Percentiles rank a stretch among this genome's conserved stretches.
These are phyloP conservation scores for Suillus sp. DNA, from an alignment of 768 basidiomycete species.

Conservation along the genomic window DNA sequence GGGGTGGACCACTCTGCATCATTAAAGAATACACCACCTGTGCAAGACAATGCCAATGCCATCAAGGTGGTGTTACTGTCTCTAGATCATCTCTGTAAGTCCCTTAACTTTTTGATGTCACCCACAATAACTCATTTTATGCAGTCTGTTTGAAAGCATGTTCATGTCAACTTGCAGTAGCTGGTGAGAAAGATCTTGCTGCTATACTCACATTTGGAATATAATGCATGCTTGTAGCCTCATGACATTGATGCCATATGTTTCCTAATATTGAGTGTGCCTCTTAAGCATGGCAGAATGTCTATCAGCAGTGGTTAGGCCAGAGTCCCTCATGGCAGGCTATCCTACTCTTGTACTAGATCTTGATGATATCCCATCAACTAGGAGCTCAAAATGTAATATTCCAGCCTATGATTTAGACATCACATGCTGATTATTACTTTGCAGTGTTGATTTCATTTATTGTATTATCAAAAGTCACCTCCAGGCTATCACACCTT, in stretches of 20 bases:
- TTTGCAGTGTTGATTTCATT: no score
- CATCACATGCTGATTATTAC: no score
- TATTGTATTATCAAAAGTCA: no score
- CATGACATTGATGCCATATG: slow-evolving; percentile 6
- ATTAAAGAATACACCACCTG: slow-evolving; percentile 44
- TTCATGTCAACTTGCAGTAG: slow-evolving; percentile 80
- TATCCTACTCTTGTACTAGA: no score
- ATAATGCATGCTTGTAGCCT: no score
- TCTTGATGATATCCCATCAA: no score
- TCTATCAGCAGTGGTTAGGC: not conserved
- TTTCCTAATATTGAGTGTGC: slow-evolving; percentile 10
- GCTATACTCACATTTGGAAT: slow-evolving; percentile 54
- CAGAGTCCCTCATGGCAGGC: not conserved
- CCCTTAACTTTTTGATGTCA: slow-evolving; percentile 13
- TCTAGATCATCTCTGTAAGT: slow-evolving; percentile 84
- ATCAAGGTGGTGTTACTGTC: slow-evolving; percentile 88
- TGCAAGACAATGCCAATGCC: slow-evolving; percentile 46
- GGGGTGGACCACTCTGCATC: no score
- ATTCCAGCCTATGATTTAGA: no score
- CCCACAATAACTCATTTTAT: slow-evolving; percentile 21
- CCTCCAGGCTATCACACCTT: no score
- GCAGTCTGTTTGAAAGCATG: slow-evolving; percentile 89
- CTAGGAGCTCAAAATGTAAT: no score
- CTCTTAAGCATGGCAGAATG: not conserved
- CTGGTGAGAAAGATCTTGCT: slow-evolving; percentile 84